Evolutionary conservation across 805 yeast genomes (phyloP), one percentile per base, ranked within the genome.

Genomic region (Barnettozyma sucrosica): DNA sequence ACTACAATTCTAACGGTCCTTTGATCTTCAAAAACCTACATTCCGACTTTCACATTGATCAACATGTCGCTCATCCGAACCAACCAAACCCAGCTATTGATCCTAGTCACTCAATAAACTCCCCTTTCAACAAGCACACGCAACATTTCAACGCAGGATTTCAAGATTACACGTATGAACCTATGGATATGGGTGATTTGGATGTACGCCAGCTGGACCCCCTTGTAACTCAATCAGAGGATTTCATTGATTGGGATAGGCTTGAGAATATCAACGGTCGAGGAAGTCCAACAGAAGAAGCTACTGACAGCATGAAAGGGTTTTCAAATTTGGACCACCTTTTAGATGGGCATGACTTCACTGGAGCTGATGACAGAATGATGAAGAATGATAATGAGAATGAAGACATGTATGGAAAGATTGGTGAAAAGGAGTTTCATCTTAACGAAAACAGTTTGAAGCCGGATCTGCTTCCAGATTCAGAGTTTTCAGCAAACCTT

Each of bases 401-500:
- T 28, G 16, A 7, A 28, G 32, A 28, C 11, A 7, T 3, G 5
- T 28, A 28, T 13, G 32, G 32, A 16, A 28, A 28, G 32, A 28
- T 11, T 28, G 32, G 32, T 13, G 32, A 11, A 11, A 11, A 16
- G 11, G 36, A 24, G 19, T 26, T 36, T 19, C 16, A 10, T 7
- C 19, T 30, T 13, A 25, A 45, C 19, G 19, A 16, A 9, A 41
- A 36, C n/a, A 19, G 14, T 16, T 20, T 36, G 6, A 37, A 19
- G 4, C 13, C 32, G 24, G 33, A 36, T 16, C 14, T 16, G 18
- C 14, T 21, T 36, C 46, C 37, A 9, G 49, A 40, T 24, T 39
- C 49, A 18, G 43, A 44, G 7, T 46, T 52, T 30, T 41, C 51
- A 10, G 36, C 26, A 3, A 48, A 42, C 8, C 36, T 52, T 10